Conservation (phyloP, 306 rosid species). For the Ceratonia siliqua region DNA sequence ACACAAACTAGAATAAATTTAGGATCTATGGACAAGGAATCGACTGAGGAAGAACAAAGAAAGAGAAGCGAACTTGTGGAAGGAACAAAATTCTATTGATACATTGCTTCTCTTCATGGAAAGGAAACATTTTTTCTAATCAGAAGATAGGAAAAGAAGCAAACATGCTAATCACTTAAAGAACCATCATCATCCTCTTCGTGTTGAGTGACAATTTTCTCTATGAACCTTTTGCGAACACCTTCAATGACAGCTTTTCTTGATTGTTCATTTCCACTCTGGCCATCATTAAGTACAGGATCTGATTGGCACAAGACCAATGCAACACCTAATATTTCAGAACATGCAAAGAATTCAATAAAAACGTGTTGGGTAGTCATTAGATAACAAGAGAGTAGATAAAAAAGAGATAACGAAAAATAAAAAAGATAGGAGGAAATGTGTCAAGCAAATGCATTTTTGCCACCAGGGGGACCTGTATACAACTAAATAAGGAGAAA, state of each 20-base stretch:
- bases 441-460: background rate
- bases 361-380: background rate
- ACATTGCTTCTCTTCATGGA: conserved; percentile 14
- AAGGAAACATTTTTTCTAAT: background rate
- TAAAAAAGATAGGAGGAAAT: background rate
- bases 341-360: conserved; percentile 16
- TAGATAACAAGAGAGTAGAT: background rate
- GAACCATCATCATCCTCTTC: conserved; percentile 68
- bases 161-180: conserved; percentile 64
- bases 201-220: conserved; percentile 76
- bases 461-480: background rate
- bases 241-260: conserved; percentile 78
- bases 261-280: conserved; percentile 54
- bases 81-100: conserved; percentile 24
- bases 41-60: background rate
- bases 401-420: background rate
- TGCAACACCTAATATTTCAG: conserved; percentile 72
- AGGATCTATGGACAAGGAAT: background rate
- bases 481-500: background rate
- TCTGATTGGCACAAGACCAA: conserved; percentile 86
- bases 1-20: conserved; percentile 6
- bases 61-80: background rate
- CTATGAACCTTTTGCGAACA: conserved; percentile 75
- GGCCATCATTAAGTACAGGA: conserved; percentile 89
- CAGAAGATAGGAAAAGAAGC: conserved; percentile 12